Conservation (phyloP, 345 rosid genomes). For the Trapa bicornis region DNA sequence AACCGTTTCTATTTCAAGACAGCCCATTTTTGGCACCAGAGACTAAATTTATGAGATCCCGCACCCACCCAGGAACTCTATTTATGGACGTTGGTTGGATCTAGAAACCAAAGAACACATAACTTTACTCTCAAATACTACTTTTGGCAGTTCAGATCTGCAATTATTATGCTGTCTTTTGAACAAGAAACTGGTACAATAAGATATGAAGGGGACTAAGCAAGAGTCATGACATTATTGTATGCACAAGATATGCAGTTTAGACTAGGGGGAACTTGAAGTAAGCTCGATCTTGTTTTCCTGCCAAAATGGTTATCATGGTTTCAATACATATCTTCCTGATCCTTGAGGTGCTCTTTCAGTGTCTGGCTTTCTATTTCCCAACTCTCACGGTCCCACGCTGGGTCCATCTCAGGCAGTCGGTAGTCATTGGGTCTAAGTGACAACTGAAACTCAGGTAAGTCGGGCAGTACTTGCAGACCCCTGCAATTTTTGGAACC, state of each 20-base stretch:
- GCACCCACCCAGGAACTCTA: no score
- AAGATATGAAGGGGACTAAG: neutral
- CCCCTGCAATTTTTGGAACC: slow-evolving; percentile 26
- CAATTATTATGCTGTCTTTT: neutral
- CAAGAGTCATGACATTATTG: neutral
- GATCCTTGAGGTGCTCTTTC: slow-evolving; percentile 51
- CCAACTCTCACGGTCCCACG: slow-evolving; percentile 43
- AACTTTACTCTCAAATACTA: neutral
- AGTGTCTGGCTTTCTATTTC: slow-evolving; percentile 40
- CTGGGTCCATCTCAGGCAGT: slow-evolving; percentile 49
- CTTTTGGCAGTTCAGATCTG: neutral
- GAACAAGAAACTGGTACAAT: neutral
- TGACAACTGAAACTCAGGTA: slow-evolving; percentile 80
- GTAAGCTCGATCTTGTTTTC: neutral
- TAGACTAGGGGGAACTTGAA: neutral
- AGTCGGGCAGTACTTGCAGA: slow-evolving; percentile 63
- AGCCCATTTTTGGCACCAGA: no score
- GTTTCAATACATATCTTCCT: slow-evolving; percentile 30
- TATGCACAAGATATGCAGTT: neutral
- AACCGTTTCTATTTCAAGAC: no score
- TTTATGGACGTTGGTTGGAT: no score
- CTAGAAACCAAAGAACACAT: no score
- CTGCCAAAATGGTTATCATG: neutral
- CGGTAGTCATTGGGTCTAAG: slow-evolving; percentile 61
- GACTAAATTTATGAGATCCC: no score